Conservation (phyloP, 2,329 filamentous ascomycete species). For the Beauveria medogensis region DNA sequence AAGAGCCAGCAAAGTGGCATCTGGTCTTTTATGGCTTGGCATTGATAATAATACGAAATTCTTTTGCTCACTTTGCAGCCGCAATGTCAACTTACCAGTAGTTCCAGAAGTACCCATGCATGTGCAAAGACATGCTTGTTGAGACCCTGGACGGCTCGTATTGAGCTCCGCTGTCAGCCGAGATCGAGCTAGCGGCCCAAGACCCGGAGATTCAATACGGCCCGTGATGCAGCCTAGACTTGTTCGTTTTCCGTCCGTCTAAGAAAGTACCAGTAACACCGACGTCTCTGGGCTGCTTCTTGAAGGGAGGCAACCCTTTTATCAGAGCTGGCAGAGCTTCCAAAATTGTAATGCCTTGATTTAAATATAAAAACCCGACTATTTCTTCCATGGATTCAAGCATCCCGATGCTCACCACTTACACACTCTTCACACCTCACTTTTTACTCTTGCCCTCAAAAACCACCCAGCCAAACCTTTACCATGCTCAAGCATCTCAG, state of each 20-base stretch:
- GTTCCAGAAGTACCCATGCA: neutral
- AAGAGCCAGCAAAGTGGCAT: no score
- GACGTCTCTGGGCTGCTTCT: neutral
- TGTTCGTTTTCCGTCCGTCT: neutral
- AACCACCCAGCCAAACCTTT: neutral
- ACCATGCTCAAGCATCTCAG: constrained; percentile 9
- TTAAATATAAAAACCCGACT: neutral
- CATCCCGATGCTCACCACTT: neutral
- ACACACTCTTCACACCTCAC: neutral
- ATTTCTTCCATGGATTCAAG: neutral
- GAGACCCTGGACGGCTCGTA: neutral
- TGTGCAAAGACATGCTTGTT: neutral
- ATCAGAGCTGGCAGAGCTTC: no score
- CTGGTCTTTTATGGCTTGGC: neutral
- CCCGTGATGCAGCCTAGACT: neutral
- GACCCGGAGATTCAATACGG: neutral
- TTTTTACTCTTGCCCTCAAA: neutral
- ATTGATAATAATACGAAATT: neutral
- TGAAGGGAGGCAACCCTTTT: neutral
- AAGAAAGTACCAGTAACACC: neutral
- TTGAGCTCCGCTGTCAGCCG: neutral
- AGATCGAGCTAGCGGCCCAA: neutral
- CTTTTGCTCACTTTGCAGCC: neutral
- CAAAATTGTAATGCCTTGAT: neutral
- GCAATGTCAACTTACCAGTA: neutral